phyloP scores from a whole-genome alignment of 345 rosid genomes.

The Crucihimalaya himalaica region DNA sequence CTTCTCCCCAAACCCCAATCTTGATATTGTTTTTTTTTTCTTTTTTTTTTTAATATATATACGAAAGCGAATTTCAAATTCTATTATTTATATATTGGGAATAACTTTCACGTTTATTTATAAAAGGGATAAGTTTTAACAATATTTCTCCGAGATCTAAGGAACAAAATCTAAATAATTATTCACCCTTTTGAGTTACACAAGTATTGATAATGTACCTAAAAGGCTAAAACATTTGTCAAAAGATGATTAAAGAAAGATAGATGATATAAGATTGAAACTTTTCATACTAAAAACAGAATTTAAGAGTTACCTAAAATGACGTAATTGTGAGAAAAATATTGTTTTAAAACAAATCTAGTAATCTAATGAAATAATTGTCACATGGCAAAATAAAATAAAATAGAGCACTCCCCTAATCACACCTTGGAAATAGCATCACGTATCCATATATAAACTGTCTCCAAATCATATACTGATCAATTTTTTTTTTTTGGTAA shows the following conservation, averaged over 20 bases:
- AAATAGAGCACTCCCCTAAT: too few species aligned
- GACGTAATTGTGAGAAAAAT: too few species aligned
- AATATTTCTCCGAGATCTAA: not conserved
- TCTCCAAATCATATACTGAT: not conserved
- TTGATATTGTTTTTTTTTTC: not conserved
- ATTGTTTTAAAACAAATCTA: too few species aligned
- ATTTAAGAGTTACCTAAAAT: too few species aligned
- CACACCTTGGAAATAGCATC: not conserved
- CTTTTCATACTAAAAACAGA: too few species aligned
- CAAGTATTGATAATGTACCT: not conserved
- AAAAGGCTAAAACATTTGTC: too few species aligned
- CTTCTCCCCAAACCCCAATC: not conserved
- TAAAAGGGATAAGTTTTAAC: not conserved
- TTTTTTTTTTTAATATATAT: not conserved
- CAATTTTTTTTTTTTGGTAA: not conserved
- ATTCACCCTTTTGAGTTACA: not conserved
- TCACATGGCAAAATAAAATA: too few species aligned
- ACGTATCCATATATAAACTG: not conserved
- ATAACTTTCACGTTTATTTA: not conserved
- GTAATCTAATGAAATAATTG: too few species aligned
- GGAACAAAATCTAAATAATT: not conserved
- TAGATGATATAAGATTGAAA: too few species aligned
- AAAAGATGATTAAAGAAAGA: too few species aligned
- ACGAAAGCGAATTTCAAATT: not conserved
- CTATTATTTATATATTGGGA: not conserved